phyloP scores from a whole-genome alignment of 2,329 filamentous ascomycete genomes.

The Penicillium nordicum region DNA sequence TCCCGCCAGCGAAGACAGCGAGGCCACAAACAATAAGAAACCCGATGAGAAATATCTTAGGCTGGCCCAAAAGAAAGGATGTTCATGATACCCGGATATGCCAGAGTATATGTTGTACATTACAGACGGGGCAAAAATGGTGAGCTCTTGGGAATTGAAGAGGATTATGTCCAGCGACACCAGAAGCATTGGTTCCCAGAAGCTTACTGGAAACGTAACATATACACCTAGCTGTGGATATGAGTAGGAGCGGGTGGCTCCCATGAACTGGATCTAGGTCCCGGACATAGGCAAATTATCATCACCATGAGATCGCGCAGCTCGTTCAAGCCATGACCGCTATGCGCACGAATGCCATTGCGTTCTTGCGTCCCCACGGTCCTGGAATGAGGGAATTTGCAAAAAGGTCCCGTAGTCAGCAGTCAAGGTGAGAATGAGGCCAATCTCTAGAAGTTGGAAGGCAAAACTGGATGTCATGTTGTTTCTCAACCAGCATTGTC shows the following conservation, averaged over 20 bases:
- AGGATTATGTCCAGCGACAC: neutral
- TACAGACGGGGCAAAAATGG: neutral
- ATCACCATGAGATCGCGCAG: neutral
- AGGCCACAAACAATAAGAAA: neutral
- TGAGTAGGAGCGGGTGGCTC: too few species aligned
- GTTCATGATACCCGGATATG: neutral
- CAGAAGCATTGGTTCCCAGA: too few species aligned
- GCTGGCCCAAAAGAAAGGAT: neutral
- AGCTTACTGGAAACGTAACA: neutral
- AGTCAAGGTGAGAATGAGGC: neutral
- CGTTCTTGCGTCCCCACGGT: too few species aligned
- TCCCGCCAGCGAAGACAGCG: neutral
- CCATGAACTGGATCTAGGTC: neutral
- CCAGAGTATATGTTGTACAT: too few species aligned
- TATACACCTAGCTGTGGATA: neutral
- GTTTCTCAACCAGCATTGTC: constrained; percentile 27
- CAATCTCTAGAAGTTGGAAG: neutral
- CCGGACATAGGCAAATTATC: neutral
- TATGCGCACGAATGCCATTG: neutral
- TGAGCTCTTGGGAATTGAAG: neutral
- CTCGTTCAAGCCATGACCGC: neutral
- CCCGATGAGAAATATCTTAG: neutral
- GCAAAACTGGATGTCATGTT: neutral
- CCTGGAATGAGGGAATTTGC: neutral
- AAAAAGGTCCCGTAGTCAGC: neutral